These are phyloP conservation scores for Sicyos edulis DNA, from an alignment of 306 rosid genomes.

Conservation along the genomic window DNA sequence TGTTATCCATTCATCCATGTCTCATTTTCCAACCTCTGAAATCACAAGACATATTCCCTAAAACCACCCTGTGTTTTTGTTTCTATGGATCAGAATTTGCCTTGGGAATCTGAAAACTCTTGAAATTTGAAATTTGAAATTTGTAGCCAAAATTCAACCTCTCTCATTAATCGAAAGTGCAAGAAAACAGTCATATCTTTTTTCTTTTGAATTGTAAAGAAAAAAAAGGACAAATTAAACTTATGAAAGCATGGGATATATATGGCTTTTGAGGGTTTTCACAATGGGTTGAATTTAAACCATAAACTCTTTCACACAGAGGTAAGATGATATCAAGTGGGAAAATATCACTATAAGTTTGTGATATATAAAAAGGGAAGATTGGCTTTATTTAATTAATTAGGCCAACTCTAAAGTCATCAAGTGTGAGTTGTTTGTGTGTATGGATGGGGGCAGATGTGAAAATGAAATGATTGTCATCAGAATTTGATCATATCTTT, in stretches of 20 bases:
- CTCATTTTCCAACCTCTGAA: no score
- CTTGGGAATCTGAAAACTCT: no score
- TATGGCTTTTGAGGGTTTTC: not conserved
- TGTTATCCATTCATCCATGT: not conserved
- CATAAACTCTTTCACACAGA: conserved; percentile 3
- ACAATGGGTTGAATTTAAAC: not conserved
- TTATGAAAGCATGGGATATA: not conserved
- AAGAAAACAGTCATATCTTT: not conserved
- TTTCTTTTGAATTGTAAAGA: not conserved
- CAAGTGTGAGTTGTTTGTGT: not conserved
- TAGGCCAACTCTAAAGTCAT: not conserved
- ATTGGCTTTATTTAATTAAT: not conserved
- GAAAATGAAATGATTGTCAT: not conserved
- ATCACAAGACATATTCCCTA: no score
- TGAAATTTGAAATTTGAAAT: not conserved
- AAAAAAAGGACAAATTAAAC: not conserved
- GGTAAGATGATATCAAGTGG: not conserved
- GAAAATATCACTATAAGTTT: no score
- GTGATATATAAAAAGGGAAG: not conserved
- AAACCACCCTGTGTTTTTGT: no score
- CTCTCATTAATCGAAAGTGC: conserved; percentile 7
- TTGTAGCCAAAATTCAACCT: not conserved
- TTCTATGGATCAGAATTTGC: no score
- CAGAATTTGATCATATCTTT: not conserved
- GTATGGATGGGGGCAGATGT: not conserved